A percentile compares a stretch with the other conserved stretches of the same genome.
These are phyloP conservation scores for Aspergillus sojae DNA, from an alignment of 2,329 filamentous ascomycete species.

Conservation along the genomic window DNA sequence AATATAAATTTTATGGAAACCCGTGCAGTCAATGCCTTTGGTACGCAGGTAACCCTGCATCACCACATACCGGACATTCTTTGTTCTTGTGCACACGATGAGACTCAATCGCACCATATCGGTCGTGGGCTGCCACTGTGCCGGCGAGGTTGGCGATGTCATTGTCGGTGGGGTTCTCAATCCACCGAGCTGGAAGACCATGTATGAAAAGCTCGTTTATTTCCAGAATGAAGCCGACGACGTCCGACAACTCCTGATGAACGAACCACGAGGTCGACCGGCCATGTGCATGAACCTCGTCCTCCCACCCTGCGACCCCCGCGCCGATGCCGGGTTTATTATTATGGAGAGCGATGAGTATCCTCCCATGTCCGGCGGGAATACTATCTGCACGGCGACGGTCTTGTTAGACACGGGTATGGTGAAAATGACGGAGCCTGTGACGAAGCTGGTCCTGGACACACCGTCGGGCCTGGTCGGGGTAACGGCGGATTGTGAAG, in stretches of 20 bases:
- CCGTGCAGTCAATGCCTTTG: not conserved
- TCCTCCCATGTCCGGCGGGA: constrained; percentile 49
- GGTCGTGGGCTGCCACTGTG: constrained; percentile 24
- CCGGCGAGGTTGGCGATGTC: constrained; percentile 50
- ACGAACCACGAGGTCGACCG: constrained; percentile 49
- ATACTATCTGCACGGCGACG: constrained; percentile 47
- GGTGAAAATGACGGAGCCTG: constrained; percentile 47
- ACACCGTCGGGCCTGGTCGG: constrained; percentile 48
- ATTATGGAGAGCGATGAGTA: constrained; percentile 52
- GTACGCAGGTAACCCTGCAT: not conserved
- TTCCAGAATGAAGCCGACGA: constrained; percentile 44
- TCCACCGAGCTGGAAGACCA: constrained; percentile 38
- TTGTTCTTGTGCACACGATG: constrained; percentile 40
- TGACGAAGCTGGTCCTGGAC: constrained; percentile 45
- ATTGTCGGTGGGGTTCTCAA: constrained; percentile 52
- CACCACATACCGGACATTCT: no score
- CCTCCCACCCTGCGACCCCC: constrained; percentile 46
- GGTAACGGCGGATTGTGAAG: constrained; percentile 44
- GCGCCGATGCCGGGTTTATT: constrained; percentile 49
- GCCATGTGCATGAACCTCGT: constrained; percentile 45
- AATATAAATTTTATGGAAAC: not conserved
- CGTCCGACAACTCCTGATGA: constrained; percentile 46
- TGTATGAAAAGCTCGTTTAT: constrained; percentile 52
- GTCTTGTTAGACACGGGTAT: constrained; percentile 53
- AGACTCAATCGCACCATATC: constrained; percentile 14